Base-by-base conservation (phyloP, 2,329 filamentous ascomycete species). In the Colletotrichum godetiae region DNA sequence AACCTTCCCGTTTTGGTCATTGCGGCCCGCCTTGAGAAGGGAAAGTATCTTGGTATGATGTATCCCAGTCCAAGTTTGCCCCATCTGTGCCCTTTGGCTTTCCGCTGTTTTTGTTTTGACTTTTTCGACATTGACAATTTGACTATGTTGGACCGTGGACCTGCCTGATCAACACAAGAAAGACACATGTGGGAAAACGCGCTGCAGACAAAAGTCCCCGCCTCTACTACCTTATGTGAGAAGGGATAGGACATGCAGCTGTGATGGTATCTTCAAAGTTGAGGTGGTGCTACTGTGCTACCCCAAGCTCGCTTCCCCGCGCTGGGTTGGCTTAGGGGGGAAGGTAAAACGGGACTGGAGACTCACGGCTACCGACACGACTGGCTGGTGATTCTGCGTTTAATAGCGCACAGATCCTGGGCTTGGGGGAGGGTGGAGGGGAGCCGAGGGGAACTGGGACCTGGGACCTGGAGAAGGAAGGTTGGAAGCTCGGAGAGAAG, bases 1-100 rank as follows among this genome's bases (percentile, higher is more conserved):
- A 72, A 72, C 70, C 70, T 72, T 69, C 70, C 70, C 29, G n/a
- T 72, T 59, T 59, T 42, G 60, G 70, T 64, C 66, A 24, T 42
- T 56, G 66, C 56, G 69, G 57, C 58, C 58, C 29, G 69, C 65
- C 49, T 22, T 33, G 53, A 67, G 42, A n/a, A 27, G 27, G 19
- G 8, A 49, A 49, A n/a, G 42, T n/a, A 49, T 49, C 42, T 49
- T 42, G 13, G 37, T 42, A 42, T 42, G 27, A 27, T 27, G 27
- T 27, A 27, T 27, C 27, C 27, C 27, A 27, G 27, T 13, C 15
- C 42, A 49, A 49, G 19, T 49, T 49, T 11, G 42, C 42, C 19
- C 42, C 7, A 13, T 19, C 37, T 42, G 53, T 29, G 37, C 67
- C 37, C 58, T n/a, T n/a, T n/a, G n/a, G 33, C n/a, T 68, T 24